These are phyloP conservation scores for Colletotrichum sp. DNA, from an alignment of 2,329 filamentous ascomycete species.

Conservation along the genomic window DNA sequence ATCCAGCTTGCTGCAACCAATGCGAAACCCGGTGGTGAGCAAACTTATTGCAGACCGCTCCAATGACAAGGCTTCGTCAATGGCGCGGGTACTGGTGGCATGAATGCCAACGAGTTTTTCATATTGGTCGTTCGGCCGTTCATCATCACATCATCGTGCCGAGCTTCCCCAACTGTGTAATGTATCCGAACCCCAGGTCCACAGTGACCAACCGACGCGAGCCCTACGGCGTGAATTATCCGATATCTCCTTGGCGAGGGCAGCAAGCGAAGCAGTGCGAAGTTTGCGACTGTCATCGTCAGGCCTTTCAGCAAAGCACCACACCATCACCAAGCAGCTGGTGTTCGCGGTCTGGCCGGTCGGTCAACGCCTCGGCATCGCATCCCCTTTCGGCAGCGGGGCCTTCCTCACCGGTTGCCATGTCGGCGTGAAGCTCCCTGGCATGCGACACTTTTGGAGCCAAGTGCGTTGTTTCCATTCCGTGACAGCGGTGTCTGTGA, in stretches of 20 bases:
- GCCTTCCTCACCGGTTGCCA: background rate
- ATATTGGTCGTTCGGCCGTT: background rate
- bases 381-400: background rate
- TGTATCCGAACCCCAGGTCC: background rate
- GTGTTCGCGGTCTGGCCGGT: background rate
- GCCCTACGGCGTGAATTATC: background rate
- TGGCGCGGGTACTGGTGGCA: background rate
- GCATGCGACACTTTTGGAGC: background rate
- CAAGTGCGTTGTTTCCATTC: background rate
- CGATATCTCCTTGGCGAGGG: background rate
- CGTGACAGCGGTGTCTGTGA: background rate
- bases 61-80: background rate
- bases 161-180: conserved; percentile 1
- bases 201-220: background rate
- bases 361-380: background rate
- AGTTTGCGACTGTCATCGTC: background rate
- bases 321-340: background rate
- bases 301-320: background rate
- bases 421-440: background rate
- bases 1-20: background rate
- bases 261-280: background rate
- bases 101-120: background rate
- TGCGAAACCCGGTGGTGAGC: background rate
- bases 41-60: background rate
- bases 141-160: conserved; percentile 1